phyloP scores from a whole-genome alignment of 257 asterid genomes.

The Nyctanthes arbortristis region DNA sequence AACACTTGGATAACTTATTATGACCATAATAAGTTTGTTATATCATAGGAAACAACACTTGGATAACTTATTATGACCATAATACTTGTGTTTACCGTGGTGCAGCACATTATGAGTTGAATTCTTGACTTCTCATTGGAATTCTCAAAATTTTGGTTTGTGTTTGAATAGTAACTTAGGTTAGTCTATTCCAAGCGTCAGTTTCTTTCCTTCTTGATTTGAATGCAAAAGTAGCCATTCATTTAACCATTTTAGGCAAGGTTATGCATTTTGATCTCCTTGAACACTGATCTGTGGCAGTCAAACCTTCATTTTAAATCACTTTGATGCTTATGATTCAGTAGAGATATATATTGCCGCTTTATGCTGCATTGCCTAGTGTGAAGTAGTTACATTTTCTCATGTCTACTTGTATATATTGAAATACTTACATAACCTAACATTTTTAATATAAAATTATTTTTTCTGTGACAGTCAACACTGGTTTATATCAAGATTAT shows the following conservation, averaged over 20 bases:
- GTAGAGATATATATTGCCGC: neutral
- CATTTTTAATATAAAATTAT: neutral
- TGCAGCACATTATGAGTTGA: neutral
- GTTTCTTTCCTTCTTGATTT: neutral
- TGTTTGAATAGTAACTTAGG: neutral
- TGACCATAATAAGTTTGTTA: neutral
- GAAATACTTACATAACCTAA: neutral
- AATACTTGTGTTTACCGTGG: too few species aligned
- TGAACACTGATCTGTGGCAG: neutral
- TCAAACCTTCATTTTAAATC: neutral
- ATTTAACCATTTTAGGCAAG: neutral
- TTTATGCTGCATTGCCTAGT: too few species aligned
- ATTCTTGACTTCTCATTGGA: neutral
- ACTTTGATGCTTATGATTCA: neutral
- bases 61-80: neutral
- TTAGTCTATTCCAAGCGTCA: neutral
- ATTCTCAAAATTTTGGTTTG: neutral
- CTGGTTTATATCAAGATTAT: constrained; percentile 93
- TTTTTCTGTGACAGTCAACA: constrained; percentile 64
- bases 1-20: too few species aligned
- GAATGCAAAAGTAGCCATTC: neutral
- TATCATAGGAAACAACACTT: too few species aligned
- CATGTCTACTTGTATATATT: neutral
- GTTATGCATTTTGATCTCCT: neutral
- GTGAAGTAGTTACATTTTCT: neutral